phyloP scores from a whole-genome alignment of 345 rosid genomes.

The Noccaea bulbosa region DNA sequence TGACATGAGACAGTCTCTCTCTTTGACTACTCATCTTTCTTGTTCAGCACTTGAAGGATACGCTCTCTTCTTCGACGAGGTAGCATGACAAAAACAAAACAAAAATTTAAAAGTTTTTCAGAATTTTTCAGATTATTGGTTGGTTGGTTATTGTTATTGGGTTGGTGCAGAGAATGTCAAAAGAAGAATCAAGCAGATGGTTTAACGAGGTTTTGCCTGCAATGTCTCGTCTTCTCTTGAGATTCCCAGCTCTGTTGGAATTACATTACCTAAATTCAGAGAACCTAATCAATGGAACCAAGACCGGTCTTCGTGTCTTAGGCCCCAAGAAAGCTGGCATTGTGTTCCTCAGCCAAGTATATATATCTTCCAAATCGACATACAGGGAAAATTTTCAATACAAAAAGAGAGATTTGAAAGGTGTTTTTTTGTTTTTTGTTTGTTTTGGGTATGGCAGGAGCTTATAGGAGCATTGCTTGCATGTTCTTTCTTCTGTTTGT shows the following conservation, averaged over 20 bases:
- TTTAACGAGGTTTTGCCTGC: slow-evolving; percentile 63
- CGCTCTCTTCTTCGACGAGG: slow-evolving; percentile 74
- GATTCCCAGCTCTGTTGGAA: slow-evolving; percentile 70
- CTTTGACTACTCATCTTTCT: slow-evolving; percentile 49
- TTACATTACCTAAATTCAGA: slow-evolving; percentile 61
- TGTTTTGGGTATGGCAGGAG: slow-evolving; percentile 47
- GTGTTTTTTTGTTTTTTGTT: neutral
- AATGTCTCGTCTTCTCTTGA: slow-evolving; percentile 65
- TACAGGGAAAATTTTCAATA: neutral
- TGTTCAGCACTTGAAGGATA: slow-evolving; percentile 54
- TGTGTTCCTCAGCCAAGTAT: slow-evolving; percentile 76
- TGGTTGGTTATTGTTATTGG: neutral
- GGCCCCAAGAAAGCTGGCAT: slow-evolving; percentile 64
- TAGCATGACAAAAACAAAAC: slow-evolving; percentile 14
- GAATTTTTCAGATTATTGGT: neutral
- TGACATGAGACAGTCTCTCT: slow-evolving; percentile 55
- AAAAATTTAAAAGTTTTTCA: neutral
- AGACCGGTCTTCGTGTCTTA: slow-evolving; percentile 61
- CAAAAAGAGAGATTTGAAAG: neutral
- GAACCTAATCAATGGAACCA: slow-evolving; percentile 37
- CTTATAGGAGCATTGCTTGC: slow-evolving; percentile 81
- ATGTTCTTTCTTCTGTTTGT: slow-evolving; percentile 80
- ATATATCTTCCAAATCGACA: slow-evolving; percentile 19
- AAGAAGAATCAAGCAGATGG: slow-evolving; percentile 61
- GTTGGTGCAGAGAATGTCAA: slow-evolving; percentile 29